Conservation (phyloP, 2,329 filamentous ascomycete genomes). For the Clonostachys sp. region DNA sequence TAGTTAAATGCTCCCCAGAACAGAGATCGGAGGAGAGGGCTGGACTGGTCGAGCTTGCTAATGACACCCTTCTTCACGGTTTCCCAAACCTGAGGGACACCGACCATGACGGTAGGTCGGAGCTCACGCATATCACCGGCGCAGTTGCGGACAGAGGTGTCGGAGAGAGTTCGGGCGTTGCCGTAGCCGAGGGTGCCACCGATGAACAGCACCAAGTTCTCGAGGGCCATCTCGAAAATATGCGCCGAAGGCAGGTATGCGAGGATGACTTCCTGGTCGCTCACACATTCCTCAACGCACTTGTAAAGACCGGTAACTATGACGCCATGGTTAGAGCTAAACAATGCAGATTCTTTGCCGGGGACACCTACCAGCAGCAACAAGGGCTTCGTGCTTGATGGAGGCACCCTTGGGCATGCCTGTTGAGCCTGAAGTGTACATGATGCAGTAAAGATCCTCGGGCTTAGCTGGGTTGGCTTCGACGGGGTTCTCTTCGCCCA, state of each 20-base stretch:
- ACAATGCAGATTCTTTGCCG: not conserved
- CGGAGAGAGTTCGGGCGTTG: slow-evolving; percentile 82
- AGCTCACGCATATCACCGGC: slow-evolving; percentile 92
- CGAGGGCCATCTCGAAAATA: slow-evolving; percentile 94
- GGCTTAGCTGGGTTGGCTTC: slow-evolving; percentile 68
- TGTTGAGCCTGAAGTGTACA: slow-evolving; percentile 86
- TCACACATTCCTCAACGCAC: slow-evolving; percentile 74
- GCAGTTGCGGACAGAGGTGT: slow-evolving; percentile 82
- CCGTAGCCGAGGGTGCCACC: slow-evolving; percentile 93
- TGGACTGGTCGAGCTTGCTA: slow-evolving; percentile 68
- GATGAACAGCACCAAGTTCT: slow-evolving; percentile 85
- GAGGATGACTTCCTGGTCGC: slow-evolving; percentile 72
- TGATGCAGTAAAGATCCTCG: slow-evolving; percentile 77
- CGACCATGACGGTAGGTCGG: slow-evolving; percentile 82
- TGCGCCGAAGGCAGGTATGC: slow-evolving; percentile 93
- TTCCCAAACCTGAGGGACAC: slow-evolving; percentile 96
- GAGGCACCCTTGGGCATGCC: slow-evolving; percentile 86
- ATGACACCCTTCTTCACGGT: slow-evolving; percentile 94
- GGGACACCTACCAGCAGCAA: slow-evolving; percentile 58
- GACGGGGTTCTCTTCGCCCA: slow-evolving; percentile 63
- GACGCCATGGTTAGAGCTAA: not conserved
- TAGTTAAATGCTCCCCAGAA: slow-evolving; percentile 66
- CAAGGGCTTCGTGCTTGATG: slow-evolving; percentile 73
- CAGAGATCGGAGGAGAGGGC: slow-evolving; percentile 66
- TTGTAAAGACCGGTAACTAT: slow-evolving; percentile 73